Evolutionary conservation across 257 asterid species (phyloP).

Genomic region (Nyctanthes arbortristis): DNA sequence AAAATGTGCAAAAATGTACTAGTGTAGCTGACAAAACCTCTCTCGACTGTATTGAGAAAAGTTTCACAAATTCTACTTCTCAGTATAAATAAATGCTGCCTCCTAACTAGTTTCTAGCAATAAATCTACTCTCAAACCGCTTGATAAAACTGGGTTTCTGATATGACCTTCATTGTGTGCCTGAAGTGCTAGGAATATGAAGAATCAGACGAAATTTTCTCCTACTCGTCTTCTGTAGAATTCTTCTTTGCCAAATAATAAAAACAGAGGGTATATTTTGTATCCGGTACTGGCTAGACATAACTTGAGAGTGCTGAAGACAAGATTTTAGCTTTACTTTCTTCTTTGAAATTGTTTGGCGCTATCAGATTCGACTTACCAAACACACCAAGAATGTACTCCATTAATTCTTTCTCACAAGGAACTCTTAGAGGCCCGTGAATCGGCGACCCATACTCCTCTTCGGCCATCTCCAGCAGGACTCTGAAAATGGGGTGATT

Average conservation of each 20-base stretch:
- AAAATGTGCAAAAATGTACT: not conserved
- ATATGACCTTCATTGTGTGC: constrained; percentile 21
- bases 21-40: not conserved
- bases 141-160: constrained; percentile 17
- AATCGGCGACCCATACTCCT: constrained; percentile 42
- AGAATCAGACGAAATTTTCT: constrained; percentile 15
- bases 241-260: constrained; percentile 26
- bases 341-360: not conserved
- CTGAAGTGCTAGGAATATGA: constrained; percentile 12
- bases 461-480: constrained; percentile 59
- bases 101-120: not conserved
- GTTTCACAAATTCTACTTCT: not conserved
- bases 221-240: constrained; percentile 25
- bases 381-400: constrained; percentile 29
- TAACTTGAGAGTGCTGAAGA: not conserved
- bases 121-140: constrained; percentile 3
- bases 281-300: not conserved
- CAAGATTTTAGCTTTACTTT: not conserved
- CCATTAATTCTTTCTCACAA: constrained; percentile 45
- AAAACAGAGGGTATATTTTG: not conserved
- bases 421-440: constrained; percentile 50
- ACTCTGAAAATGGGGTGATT: constrained; percentile 58
- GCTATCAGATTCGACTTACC: not conserved
- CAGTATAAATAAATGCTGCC: not conserved
- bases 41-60: not conserved